Conservation (phyloP, 371 early-diverging fungal species). For the Mucor indicus region DNA sequence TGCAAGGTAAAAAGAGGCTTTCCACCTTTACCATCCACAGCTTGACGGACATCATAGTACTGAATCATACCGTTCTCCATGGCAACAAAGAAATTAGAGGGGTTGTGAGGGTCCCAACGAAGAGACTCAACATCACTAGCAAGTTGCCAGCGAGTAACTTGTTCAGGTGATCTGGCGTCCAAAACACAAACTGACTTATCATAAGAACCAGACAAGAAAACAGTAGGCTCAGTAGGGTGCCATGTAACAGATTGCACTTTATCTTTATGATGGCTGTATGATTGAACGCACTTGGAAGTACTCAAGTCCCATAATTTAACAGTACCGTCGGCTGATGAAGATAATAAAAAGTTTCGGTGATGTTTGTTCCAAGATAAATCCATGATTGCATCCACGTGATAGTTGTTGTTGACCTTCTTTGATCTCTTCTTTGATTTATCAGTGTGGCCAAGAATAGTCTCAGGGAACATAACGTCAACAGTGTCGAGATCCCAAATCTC, state of each 20-base stretch:
- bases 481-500: slow-evolving; percentile 97
- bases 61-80: slow-evolving; percentile 88
- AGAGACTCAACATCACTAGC: slow-evolving; percentile 87
- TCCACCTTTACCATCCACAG: slow-evolving; percentile 29
- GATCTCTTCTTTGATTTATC: slow-evolving; percentile 59
- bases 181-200: slow-evolving; percentile 82
- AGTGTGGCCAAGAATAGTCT: slow-evolving; percentile 80
- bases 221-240: slow-evolving; percentile 86
- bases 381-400: slow-evolving; percentile 94
- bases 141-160: slow-evolving; percentile 62
- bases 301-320: slow-evolving; percentile 95
- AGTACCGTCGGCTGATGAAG: slow-evolving; percentile 94
- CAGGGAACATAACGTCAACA: slow-evolving; percentile 88
- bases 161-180: slow-evolving; percentile 81
- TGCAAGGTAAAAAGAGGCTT: slow-evolving; percentile 82
- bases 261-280: slow-evolving; percentile 82
- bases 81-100: slow-evolving; percentile 74
- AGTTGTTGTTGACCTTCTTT: slow-evolving; percentile 65
- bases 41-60: slow-evolving; percentile 81
- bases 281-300: slow-evolving; percentile 65
- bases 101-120: slow-evolving; percentile 84
- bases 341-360: slow-evolving; percentile 83
- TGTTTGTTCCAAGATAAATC: slow-evolving; percentile 88
- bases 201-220: slow-evolving; percentile 86
- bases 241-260: slow-evolving; percentile 89